A percentile compares a stretch with the other conserved stretches of the same genome.
Conservation (phyloP, 257 asterid species). For the Solanum pennellii region DNA sequence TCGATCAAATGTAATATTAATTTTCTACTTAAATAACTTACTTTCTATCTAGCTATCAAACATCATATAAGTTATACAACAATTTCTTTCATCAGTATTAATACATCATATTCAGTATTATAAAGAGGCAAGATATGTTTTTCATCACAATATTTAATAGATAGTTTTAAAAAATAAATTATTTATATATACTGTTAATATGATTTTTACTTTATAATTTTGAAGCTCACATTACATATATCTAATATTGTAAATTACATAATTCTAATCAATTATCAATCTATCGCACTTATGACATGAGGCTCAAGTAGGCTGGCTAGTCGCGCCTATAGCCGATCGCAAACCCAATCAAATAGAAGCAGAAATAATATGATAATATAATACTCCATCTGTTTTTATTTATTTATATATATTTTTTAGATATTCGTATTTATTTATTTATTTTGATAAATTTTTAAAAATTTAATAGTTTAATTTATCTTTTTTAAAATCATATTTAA, state of each 20-base stretch:
- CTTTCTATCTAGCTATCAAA: no score
- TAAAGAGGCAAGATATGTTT: neutral
- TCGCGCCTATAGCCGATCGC: neutral
- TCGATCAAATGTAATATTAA: neutral
- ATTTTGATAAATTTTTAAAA: no score
- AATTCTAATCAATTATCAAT: neutral
- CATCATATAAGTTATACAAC: no score
- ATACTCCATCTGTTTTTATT: no score
- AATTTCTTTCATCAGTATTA: no score
- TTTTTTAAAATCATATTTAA: no score
- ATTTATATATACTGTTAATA: neutral
- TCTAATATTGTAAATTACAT: no score
- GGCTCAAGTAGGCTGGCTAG: neutral
- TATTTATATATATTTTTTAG: no score
- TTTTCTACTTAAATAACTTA: neutral
- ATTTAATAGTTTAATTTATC: no score
- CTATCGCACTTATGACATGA: neutral
- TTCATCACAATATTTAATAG: neutral
- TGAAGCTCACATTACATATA: fast-evolving
- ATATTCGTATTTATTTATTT: no score
- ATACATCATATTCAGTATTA: neutral
- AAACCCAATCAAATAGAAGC: neutral
- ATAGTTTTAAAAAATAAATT: neutral
- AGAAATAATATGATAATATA: neutral
- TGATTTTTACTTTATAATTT: no score